A percentile compares a stretch with the other conserved stretches of the same genome.
phyloP scores from a whole-genome alignment of 2,329 filamentous ascomycete genomes.

The Onygenales sp. region DNA sequence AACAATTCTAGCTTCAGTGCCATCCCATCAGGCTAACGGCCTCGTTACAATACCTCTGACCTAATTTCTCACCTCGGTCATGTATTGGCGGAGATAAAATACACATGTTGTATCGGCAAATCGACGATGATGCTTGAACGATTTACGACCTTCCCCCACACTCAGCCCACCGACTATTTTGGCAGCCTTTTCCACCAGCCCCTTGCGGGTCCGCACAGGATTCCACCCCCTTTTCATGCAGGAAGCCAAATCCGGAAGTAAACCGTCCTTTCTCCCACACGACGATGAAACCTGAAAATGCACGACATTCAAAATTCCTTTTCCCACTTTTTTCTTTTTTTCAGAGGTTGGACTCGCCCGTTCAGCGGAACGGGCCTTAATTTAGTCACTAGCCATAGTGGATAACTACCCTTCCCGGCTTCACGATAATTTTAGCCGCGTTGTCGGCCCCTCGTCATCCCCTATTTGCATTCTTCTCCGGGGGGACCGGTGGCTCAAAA shows the following conservation, averaged over 20 bases:
- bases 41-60: background rate
- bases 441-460: no score
- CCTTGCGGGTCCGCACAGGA: background rate
- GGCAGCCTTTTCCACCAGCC: background rate
- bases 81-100: background rate
- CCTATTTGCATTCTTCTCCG: no score
- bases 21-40: background rate
- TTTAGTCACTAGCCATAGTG: no score
- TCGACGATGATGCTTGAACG: background rate
- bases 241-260: slow-evolving; percentile 1
- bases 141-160: background rate
- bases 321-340: background rate
- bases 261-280: background rate
- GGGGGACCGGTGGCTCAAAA: no score
- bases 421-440: no score
- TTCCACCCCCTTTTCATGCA: background rate
- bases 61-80: background rate
- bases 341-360: background rate
- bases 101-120: background rate
- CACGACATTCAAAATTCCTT: slow-evolving; percentile 1
- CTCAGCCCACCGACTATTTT: background rate
- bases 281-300: slow-evolving; percentile 1
- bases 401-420: no score
- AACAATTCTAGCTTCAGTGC: background rate
- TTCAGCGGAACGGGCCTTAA: background rate